A percentile compares a stretch with the other conserved stretches of the same genome.
Conservation (phyloP, 2,329 filamentous ascomycete genomes). For the Aspergillus awamori region DNA sequence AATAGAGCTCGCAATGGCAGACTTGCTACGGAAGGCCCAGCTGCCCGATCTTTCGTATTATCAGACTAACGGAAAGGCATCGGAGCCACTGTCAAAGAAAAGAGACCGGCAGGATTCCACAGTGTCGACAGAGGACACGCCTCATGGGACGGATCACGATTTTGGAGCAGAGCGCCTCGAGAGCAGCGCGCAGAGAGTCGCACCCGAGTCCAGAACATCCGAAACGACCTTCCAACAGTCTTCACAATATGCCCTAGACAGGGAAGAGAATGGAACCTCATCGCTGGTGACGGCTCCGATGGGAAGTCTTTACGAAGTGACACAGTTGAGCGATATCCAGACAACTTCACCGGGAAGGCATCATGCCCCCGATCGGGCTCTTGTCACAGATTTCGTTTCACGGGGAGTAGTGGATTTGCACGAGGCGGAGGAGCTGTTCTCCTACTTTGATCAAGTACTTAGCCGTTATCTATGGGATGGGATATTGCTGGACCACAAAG, state of each 20-base stretch:
- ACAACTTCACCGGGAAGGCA: constrained; percentile 36
- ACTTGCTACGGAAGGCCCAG: constrained; percentile 41
- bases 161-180: constrained; percentile 22
- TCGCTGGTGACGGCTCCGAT: constrained; percentile 48
- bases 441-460: constrained; percentile 45
- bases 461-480: constrained; percentile 47
- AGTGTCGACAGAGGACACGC: constrained; percentile 35
- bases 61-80: constrained; percentile 34
- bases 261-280: constrained; percentile 40
- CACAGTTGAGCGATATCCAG: constrained; percentile 45
- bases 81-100: constrained; percentile 34
- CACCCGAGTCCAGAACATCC: constrained; percentile 25
- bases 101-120: constrained; percentile 38
- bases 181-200: constrained; percentile 11
- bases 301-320: constrained; percentile 55
- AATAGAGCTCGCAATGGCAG: constrained; percentile 43
- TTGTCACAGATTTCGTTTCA: constrained; percentile 55
- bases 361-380: constrained; percentile 36
- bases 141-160: constrained; percentile 21
- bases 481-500: constrained; percentile 50
- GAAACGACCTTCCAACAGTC: constrained; percentile 27
- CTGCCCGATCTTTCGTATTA: constrained; percentile 44
- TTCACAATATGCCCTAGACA: constrained; percentile 39
- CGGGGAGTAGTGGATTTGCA: constrained; percentile 51
- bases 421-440: constrained; percentile 46